These are phyloP conservation scores for Tuber indicum DNA, from an alignment of 495 filamentous ascomycete genomes.

Conservation along the genomic window DNA sequence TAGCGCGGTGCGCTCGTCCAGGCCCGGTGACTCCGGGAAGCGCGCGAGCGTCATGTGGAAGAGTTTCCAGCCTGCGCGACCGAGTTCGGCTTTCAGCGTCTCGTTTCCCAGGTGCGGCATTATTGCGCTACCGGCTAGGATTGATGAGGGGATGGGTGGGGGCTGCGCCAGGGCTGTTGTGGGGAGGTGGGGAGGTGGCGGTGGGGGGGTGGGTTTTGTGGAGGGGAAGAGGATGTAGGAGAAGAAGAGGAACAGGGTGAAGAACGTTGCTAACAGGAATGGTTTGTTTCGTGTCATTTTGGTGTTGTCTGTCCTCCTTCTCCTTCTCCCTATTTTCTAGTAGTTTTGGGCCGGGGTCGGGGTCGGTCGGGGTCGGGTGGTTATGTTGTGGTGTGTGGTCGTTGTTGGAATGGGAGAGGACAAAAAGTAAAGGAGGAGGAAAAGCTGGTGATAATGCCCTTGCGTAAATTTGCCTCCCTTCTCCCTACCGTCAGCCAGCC, in stretches of 20 bases:
- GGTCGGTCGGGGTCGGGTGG: neutral
- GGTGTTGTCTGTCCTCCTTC: neutral
- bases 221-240: constrained; percentile 25
- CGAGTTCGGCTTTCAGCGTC: constrained; percentile 57
- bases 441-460: neutral
- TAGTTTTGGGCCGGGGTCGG: neutral
- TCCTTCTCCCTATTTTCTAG: neutral
- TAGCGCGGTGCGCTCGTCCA: constrained; percentile 76
- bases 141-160: constrained; percentile 25
- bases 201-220: neutral
- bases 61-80: constrained; percentile 46
- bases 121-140: constrained; percentile 70
- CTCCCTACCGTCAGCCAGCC: neutral
- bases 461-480: neutral
- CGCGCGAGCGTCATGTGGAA: constrained; percentile 93
- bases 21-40: constrained; percentile 77
- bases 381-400: neutral
- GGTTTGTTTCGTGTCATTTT: constrained; percentile 23
- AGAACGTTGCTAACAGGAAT: constrained; percentile 18
- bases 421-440: neutral
- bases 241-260: constrained; percentile 31
- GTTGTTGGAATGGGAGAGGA: neutral
- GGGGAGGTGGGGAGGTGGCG: constrained; percentile 8
- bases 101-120: constrained; percentile 89
- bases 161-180: neutral